Percentiles rank a stretch among this genome's conserved stretches.
These are phyloP conservation scores for Pichia sp. DNA, from an alignment of 1,139 yeast species.

Conservation along the genomic window DNA sequence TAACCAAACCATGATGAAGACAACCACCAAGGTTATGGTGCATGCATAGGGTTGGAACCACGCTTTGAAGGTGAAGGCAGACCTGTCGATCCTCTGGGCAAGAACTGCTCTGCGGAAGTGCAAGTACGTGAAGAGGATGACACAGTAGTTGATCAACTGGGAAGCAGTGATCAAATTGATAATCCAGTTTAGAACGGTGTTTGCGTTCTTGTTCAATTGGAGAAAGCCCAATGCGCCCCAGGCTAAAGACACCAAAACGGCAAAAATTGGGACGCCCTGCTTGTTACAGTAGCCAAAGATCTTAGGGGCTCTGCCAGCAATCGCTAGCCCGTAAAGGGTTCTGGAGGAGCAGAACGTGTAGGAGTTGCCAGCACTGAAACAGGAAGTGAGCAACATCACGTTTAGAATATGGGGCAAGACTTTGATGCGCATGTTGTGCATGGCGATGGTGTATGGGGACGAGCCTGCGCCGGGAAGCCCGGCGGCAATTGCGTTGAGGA, in stretches of 20 bases:
- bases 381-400: constrained; percentile 55
- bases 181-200: constrained; percentile 69
- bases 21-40: constrained; percentile 38
- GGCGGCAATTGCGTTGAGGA: constrained; percentile 39
- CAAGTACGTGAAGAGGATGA: constrained; percentile 58
- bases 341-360: constrained; percentile 63
- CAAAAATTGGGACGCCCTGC: constrained; percentile 40
- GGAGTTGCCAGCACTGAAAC: constrained; percentile 71
- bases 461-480: constrained; percentile 58
- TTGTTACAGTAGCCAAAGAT: constrained; percentile 46
- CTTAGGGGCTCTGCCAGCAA: constrained; percentile 49
- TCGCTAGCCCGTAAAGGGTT: constrained; percentile 56
- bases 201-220: constrained; percentile 57
- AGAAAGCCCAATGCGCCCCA: constrained; percentile 48
- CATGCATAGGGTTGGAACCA: constrained; percentile 57
- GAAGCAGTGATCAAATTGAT: constrained; percentile 76
- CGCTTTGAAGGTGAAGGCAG: constrained; percentile 50
- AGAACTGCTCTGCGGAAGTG: constrained; percentile 61
- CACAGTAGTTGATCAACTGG: constrained; percentile 66
- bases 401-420: constrained; percentile 62
- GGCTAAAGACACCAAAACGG: constrained; percentile 31
- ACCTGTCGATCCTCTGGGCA: constrained; percentile 54
- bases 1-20: constrained; percentile 57
- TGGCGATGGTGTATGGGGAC: constrained; percentile 62
- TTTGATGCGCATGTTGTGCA: constrained; percentile 48